phyloP scores from a whole-genome alignment of 257 asterid genomes.

The Linaria vulgaris region DNA sequence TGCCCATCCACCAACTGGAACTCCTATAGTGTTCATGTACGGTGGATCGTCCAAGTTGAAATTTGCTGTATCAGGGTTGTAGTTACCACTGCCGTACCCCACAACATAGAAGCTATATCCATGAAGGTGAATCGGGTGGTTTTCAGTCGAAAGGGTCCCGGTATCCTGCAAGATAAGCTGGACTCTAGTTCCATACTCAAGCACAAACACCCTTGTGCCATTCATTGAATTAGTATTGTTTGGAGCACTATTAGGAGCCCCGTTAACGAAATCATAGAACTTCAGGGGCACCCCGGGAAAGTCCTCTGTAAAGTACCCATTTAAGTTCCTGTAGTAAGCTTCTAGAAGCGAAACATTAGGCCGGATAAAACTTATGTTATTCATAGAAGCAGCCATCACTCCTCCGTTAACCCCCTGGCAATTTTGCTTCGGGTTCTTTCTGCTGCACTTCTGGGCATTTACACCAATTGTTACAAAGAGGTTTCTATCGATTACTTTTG shows the following conservation, averaged over 20 bases:
- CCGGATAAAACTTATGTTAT: conserved; percentile 53
- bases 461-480: conserved; percentile 58
- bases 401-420: conserved; percentile 61
- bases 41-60: conserved; percentile 68
- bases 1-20: conserved; percentile 79
- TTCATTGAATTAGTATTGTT: conserved; percentile 41
- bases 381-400: conserved; percentile 64
- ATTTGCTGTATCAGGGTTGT: conserved; percentile 42
- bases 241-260: conserved; percentile 67
- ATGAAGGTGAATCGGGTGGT: conserved; percentile 73
- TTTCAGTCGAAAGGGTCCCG: conserved; percentile 56
- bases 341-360: conserved; percentile 56
- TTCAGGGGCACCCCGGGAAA: conserved; percentile 52
- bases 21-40: conserved; percentile 70
- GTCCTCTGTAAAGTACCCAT: conserved; percentile 44
- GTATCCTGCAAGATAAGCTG: conserved; percentile 68
- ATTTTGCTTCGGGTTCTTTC: conserved; percentile 37
- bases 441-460: conserved; percentile 49
- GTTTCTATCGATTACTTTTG: conserved; percentile 48
- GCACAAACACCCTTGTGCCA: conserved; percentile 55
- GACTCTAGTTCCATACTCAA: conserved; percentile 59
- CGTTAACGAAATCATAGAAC: conserved; percentile 54
- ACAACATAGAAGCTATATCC: conserved; percentile 67
- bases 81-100: conserved; percentile 59
- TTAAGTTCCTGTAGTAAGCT: conserved; percentile 42